Percentiles rank a stretch among this genome's conserved stretches.
These are phyloP conservation scores for Myochromella boudieri DNA, from an alignment of 768 basidiomycete species.

Conservation along the genomic window DNA sequence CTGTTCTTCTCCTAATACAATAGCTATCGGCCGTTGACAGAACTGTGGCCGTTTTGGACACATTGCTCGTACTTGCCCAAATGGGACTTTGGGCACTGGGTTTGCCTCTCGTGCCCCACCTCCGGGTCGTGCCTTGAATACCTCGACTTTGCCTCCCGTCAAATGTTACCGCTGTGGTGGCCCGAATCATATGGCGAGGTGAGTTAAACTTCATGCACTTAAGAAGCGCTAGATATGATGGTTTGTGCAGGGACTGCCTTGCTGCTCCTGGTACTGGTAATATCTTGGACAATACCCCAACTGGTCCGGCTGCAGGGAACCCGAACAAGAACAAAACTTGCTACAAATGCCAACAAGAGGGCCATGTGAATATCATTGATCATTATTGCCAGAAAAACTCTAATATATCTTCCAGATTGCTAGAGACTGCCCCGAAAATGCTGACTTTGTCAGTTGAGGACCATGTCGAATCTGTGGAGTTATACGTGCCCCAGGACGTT, in stretches of 20 bases:
- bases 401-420: conserved; percentile 46
- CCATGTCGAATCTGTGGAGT: neutral
- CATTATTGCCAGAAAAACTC: neutral
- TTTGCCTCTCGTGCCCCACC: conserved; percentile 73
- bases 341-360: conserved; percentile 86
- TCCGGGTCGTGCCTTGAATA: conserved; percentile 73
- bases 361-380: conserved; percentile 60
- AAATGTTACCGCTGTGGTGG: conserved; percentile 91
- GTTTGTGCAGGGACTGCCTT: conserved; percentile 67
- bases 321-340: conserved; percentile 74
- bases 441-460: conserved; percentile 50
- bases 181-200: conserved; percentile 86
- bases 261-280: conserved; percentile 69
- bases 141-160: conserved; percentile 74
- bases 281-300: conserved; percentile 44
- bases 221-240: neutral
- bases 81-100: conserved; percentile 34
- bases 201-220: conserved; percentile 14
- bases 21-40: conserved; percentile 33
- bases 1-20: conserved; percentile 10
- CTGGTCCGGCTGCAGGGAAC: conserved; percentile 41
- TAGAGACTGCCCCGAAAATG: conserved; percentile 60
- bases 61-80: conserved; percentile 75
- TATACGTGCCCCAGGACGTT: conserved; percentile 5
- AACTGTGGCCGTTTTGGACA: conserved; percentile 84